Base-by-base conservation (phyloP, 1,139 yeast species). In the Geotrichum macrosporum region DNA sequence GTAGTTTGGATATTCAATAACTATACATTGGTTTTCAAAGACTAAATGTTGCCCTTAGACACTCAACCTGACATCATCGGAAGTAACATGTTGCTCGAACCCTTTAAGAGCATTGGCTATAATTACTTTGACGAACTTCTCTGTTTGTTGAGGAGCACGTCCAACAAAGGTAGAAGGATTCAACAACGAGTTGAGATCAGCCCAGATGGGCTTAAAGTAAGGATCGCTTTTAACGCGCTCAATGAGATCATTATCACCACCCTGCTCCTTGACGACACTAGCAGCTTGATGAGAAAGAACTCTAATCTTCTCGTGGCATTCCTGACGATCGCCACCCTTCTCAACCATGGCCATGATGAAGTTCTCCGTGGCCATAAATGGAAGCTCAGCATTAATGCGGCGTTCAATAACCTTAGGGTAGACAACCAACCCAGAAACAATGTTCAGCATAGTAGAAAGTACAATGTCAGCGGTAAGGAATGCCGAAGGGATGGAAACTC, bases 281-380 rank as follows among this genome's bases (percentile, higher is more conserved):
- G 95, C 89, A 26, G 98, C 98, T 72, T 92, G 94, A 68, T 92
- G 98, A 32, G 96, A 86, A 54, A 92, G 76, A 35, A 92, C 98
- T 71, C 99, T 82, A 68, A 92, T 89, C 71, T 86, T 85, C 74
- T 92, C 99, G 70, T 92, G 99, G 65, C 96, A 92, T 50, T 88
- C 96, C 75, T 92, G 99, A 77, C 99, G 84, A 22, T 95, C 88
- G 39, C 86, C 97, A 60, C 97, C 97, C 68, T 84, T 83, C 71
- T 88, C 95, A 51, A 92, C 98, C 96, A 92, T 92, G 49, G 98
- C 98, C 99, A 92, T 92, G 68, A 92, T 92, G 66, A 92, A 81
- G 71, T 92, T 92, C 72, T 92, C 99, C 47, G 99, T 92, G 56
- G 99, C 99, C 99, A 92, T 92, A 75, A 94, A 92, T 58, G 99